Base-by-base conservation (phyloP, 2,329 filamentous ascomycete species). In the Alternaria gaisen region DNA sequence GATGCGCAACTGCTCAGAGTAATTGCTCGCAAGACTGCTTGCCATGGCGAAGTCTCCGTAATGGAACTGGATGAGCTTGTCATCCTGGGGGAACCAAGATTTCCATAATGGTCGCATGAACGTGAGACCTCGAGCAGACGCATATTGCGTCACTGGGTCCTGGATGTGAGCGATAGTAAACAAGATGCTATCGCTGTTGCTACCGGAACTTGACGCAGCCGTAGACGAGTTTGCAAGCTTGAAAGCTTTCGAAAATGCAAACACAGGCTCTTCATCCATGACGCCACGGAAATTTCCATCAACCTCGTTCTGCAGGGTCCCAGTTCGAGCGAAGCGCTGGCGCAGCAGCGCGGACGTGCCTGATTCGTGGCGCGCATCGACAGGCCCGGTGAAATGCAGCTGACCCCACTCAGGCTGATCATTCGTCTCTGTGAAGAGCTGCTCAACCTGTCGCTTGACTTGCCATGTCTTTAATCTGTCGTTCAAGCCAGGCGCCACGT, bases 401-500 rank as follows among this genome's bases (percentile, higher is more conserved):
- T 88, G 90, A 4, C 93, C 93, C 93, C 93, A 96, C 85, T 96
- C 92, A 1, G 90, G 86, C 43, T 90, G 89, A 70, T 96, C 93
- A 43, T 80, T 80, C 56, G 85, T 72, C 77, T 96, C 93, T 1
- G 90, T 91, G 55, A 95, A 86, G n/a, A 91, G 82, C 74, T 90
- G 83, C 77, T 94, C 87, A 7, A 83, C 75, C 59, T 80, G 80
- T 40, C 88, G 84, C 57, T 84, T 83, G 30, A 92, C 82, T 61
- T 83, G 86, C 88, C 89, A 92, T 1, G 88, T 89, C 80, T 91
- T 91, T 60, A 91, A 77, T 10, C 75, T 72, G 50, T 76, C 60
- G 32, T 66, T 52, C 12, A 67, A 58, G 69, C 80, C 76, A 3
- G 80, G 77, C 44, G 79, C 70, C 9, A 82, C 72, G 55, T 85